These are phyloP conservation scores for Quercus variabilis DNA, from an alignment of 306 rosid species.

Conservation along the genomic window DNA sequence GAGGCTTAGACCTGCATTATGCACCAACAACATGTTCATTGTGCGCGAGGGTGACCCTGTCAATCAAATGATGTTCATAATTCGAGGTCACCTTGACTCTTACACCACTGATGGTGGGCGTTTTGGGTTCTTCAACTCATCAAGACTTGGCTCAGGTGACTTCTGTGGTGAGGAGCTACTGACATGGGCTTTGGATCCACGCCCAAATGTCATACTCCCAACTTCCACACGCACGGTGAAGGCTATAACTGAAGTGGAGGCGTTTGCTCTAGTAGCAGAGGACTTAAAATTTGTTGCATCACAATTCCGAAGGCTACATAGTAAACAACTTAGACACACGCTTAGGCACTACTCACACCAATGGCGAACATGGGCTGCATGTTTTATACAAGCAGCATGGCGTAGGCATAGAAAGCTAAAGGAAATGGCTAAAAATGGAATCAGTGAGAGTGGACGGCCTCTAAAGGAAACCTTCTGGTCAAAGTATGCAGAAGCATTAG, in stretches of 20 bases:
- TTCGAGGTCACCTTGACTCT: conserved; percentile 83
- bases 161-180: conserved; percentile 94
- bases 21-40: conserved; percentile 71
- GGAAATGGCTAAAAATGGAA: conserved; percentile 45
- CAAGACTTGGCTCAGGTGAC: conserved; percentile 72
- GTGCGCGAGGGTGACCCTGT: conserved; percentile 95
- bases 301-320: conserved; percentile 73
- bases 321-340: conserved; percentile 75
- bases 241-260: conserved; percentile 90
- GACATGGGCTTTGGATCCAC: conserved; percentile 88
- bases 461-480: conserved; percentile 20
- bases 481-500: conserved; percentile 17
- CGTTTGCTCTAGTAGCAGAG: conserved; percentile 82
- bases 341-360: conserved; percentile 87
- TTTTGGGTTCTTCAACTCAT: conserved; percentile 83
- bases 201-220: conserved; percentile 73
- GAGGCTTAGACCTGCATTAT: conserved; percentile 78
- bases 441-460: conserved; percentile 28
- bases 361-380: conserved; percentile 90
- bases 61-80: conserved; percentile 86
- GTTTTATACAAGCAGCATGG: conserved; percentile 92
- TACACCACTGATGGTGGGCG: conserved; percentile 94
- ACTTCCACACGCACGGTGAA: conserved; percentile 82
- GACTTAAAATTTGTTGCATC: conserved; percentile 93
- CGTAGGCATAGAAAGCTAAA: conserved; percentile 59